phyloP scores from a whole-genome alignment of 495 filamentous ascomycete species.

The Lentithecium fluviatile region DNA sequence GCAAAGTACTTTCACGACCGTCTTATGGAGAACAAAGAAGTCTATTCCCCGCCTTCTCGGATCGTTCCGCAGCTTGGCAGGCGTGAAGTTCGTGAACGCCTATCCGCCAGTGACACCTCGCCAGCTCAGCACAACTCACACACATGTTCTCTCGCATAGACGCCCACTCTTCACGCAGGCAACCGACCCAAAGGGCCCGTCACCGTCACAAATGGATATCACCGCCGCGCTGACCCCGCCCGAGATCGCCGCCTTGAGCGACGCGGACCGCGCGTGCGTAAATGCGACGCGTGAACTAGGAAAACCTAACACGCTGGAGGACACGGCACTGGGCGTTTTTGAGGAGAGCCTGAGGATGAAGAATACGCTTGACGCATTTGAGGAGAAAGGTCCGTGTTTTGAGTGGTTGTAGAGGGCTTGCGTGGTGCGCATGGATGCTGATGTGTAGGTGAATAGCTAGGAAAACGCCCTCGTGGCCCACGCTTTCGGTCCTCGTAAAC shows the following conservation, averaged over 20 bases:
- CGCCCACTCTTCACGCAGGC: not conserved
- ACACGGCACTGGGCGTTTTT: slow-evolving; percentile 10
- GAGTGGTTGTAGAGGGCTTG: too few relatives aligned
- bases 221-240: slow-evolving; percentile 17
- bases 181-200: not conserved
- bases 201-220: slow-evolving; percentile 16
- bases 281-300: slow-evolving; percentile 1
- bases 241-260: slow-evolving; percentile 16
- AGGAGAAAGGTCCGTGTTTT: slow-evolving; percentile 4
- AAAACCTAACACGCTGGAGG: not conserved
- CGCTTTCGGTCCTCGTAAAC: slow-evolving; percentile 30
- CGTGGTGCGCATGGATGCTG: not conserved
- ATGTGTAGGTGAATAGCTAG: slow-evolving; percentile 8
- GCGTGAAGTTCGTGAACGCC: not conserved
- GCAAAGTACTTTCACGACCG: too few relatives aligned
- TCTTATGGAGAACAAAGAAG: too few relatives aligned
- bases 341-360: slow-evolving; percentile 34
- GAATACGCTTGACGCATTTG: slow-evolving; percentile 33
- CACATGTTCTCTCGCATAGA: slow-evolving; percentile 17
- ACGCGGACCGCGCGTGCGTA: slow-evolving; percentile 6
- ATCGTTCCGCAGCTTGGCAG: slow-evolving; percentile 9
- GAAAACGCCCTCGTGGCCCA: slow-evolving; percentile 4
- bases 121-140: not conserved
- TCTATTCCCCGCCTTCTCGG: not conserved
- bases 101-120: slow-evolving; percentile 3